Base-by-base conservation (phyloP, 1,284 basidiomycete species). In the Sanghuangporus weigelae region DNA sequence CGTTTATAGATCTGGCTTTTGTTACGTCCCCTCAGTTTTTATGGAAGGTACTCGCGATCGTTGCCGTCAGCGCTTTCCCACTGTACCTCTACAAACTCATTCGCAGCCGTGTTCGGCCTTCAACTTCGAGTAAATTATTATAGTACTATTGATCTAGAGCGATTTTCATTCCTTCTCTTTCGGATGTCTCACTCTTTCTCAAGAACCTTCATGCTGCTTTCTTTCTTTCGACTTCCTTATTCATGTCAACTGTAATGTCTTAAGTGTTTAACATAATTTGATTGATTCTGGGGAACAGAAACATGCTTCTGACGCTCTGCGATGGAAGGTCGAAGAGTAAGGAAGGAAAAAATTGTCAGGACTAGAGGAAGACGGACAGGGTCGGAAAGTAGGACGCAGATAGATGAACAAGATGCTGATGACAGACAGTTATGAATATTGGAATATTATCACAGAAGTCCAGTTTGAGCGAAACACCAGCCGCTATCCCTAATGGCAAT, bases 1-100 rank as follows among this genome's bases (percentile, higher is more conserved):
- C 38, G 26, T 16, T 51, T 23, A 21, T 62, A 97, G 96, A 99
- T 77, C 84, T 98, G 53, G 83, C 87, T 2, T 99, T 99, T 72
- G 96, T 99, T 23, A 77, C 97, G 3, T 93, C 96, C 4, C 73
- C 84, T 42, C 84, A 87, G 21, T 99, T 98, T 74, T 83, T 86
- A n/a, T 96, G 93, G 93, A 99, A 98, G 75, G 93, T 96, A 3
- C 90, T 90, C 0, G 86, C 98, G 57, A 98, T 99, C 68, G 95
- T 98, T 1, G 94, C 91, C 2, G 86, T 99, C 71, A 95, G 95
- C 70, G 90, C 93, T 35, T 80, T 98, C 66, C 97, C 97, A 0
- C 77, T 99, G 53, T 98, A 92, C 71, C 82, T 97, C 67, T 89
- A 96, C 79, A 97, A 97, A 76, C 77, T 92, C 64, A 86, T 98